These are phyloP conservation scores for Ambrosiella beaveri DNA, from an alignment of 2,329 filamentous ascomycete species.

Conservation along the genomic window DNA sequence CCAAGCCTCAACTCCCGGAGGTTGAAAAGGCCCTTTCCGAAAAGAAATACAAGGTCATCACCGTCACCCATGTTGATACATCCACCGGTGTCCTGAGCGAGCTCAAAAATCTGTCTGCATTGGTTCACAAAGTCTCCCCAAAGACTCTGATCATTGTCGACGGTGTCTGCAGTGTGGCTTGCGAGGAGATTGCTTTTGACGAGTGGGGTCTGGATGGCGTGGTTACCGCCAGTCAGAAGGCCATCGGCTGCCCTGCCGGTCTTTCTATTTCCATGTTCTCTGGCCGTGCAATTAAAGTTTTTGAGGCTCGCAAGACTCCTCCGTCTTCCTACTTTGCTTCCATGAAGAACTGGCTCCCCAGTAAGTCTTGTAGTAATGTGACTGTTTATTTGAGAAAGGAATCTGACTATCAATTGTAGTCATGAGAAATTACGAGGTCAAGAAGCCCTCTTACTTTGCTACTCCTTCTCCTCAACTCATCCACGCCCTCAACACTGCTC, in stretches of 20 bases:
- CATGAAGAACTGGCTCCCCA: conserved; percentile 93
- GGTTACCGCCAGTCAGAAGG: conserved; percentile 89
- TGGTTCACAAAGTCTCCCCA: conserved; percentile 73
- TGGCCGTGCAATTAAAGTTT: conserved; percentile 63
- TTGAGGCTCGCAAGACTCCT: conserved; percentile 64
- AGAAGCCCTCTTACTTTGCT: conserved; percentile 95
- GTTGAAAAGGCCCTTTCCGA: conserved; percentile 76
- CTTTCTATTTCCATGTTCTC: conserved; percentile 91
- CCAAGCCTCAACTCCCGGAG: conserved; percentile 68
- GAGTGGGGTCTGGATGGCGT: conserved; percentile 87
- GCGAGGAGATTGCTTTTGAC: conserved; percentile 91
- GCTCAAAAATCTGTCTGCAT: conserved; percentile 63
- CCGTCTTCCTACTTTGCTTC: conserved; percentile 86
- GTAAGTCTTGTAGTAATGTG: conserved; percentile 28
- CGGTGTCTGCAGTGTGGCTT: conserved; percentile 91
- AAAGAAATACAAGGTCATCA: conserved; percentile 87
- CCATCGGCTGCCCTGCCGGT: conserved; percentile 86
- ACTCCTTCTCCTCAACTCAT: conserved; percentile 90
- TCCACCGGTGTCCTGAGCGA: conserved; percentile 92
- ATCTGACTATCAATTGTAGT: conserved; percentile 30
- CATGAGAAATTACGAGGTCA: conserved; percentile 97
- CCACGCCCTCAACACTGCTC: conserved; percentile 75
- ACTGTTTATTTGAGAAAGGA: neutral
- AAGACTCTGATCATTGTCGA: conserved; percentile 86
- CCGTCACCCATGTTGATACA: conserved; percentile 92